Conservation (phyloP, 1,139 yeast genomes). For the Waltiozyma sp. region DNA sequence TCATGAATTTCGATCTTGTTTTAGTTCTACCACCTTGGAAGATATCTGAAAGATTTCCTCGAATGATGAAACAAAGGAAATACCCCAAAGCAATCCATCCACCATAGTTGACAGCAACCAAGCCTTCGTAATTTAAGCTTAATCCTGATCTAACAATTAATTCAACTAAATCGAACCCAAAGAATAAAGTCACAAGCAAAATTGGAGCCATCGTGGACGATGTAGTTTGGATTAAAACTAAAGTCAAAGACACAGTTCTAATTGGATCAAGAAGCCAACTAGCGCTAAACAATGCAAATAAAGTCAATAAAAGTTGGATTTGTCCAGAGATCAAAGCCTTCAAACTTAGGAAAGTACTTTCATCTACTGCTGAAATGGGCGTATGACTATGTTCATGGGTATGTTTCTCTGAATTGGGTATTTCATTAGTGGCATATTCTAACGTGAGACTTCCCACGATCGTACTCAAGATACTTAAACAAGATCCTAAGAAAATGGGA, state of each 20-base stretch:
- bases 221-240: slow-evolving; percentile 8
- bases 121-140: slow-evolving; percentile 15
- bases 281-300: slow-evolving; percentile 7
- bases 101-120: slow-evolving; percentile 8
- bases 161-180: slow-evolving; percentile 1
- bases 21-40: neutral
- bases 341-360: neutral
- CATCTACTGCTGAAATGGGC: slow-evolving; percentile 1
- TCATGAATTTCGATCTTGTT: neutral
- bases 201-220: slow-evolving; percentile 3
- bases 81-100: neutral
- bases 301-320: slow-evolving; percentile 5
- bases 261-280: slow-evolving; percentile 14
- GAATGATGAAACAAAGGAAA: neutral
- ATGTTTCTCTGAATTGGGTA: slow-evolving; percentile 7
- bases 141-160: slow-evolving; percentile 16
- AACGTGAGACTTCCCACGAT: neutral
- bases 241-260: slow-evolving; percentile 11
- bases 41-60: neutral
- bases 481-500: slow-evolving; percentile 18
- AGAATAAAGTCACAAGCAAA: slow-evolving; percentile 8
- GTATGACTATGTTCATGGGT: slow-evolving; percentile 5
- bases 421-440: neutral
- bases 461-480: neutral
- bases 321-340: neutral